Evolutionary conservation across 306 rosid genomes (phyloP), one percentile per base, ranked within the genome.

Genomic region (Inga leiocalycina): DNA sequence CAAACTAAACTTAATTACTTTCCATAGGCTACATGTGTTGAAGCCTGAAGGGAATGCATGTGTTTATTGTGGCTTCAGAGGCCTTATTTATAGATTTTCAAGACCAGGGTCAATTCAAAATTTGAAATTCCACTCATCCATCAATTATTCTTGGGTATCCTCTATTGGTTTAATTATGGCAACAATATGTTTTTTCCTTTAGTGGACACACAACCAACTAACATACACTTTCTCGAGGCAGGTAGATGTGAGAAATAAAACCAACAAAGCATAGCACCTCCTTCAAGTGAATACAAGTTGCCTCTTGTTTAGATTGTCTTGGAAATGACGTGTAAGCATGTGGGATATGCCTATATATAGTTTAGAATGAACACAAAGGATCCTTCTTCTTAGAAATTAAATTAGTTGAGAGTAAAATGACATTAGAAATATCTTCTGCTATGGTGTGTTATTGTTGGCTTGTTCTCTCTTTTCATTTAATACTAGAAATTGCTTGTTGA

Each of bases 271-370:
- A 39, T 1, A 61, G 88, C 5, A 76, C 7, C 75, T n/a, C 71
- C 81, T 89, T 79, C 85, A 54, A 51, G 48, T 71, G 92, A 85
- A 34, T 91, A 85, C 91, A 96, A 62, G 84, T 65, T 90, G 84
- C 99, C 99, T 62, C 98, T 96, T 83, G 93, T 96, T 48, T 96
- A 98, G 99, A 90, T 96, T 89, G 98, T 93, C 92, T 88, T 96
- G 89, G 99, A 96, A 91, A 96, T 96, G 99, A 93, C 99, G 3
- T 98, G 99, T 96, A 86, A 84, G 86, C 59, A 52, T 48, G 75
- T 76, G 32, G 72, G 59, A 49, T 70, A 48, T 75, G 41, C 44
- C 65, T 74, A 27, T 66, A 24, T 79, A 34, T 74, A 75, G 27
- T 24, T 24, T 24, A 10, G 46, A 39, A n/a, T 76, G 61, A 49